Percentiles rank a stretch among this genome's conserved stretches.
These are phyloP conservation scores for Vicia faba DNA, from an alignment of 306 rosid genomes.

Conservation along the genomic window DNA sequence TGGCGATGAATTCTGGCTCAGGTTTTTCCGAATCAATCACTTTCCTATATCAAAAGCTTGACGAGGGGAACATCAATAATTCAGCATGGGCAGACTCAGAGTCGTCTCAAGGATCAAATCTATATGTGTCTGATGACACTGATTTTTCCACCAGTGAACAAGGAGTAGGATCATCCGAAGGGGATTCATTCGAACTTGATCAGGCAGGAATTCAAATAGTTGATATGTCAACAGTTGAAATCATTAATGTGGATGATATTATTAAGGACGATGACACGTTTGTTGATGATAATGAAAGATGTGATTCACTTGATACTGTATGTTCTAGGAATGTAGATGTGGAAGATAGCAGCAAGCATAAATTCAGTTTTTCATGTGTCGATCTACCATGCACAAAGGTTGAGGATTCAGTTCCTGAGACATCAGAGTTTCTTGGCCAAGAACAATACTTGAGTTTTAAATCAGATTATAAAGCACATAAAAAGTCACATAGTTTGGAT, in stretches of 20 bases:
- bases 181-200: slow-evolving; percentile 47
- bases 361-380: slow-evolving; percentile 35
- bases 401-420: slow-evolving; percentile 38
- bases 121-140: slow-evolving; percentile 40
- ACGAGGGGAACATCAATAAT: slow-evolving; percentile 48
- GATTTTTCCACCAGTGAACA: slow-evolving; percentile 58
- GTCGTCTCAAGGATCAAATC: slow-evolving; percentile 49
- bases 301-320: slow-evolving; percentile 36
- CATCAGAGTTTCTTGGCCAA: slow-evolving; percentile 36
- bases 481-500: slow-evolving; percentile 59
- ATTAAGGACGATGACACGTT: slow-evolving; percentile 46
- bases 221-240: slow-evolving; percentile 51
- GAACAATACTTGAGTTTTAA: slow-evolving; percentile 36
- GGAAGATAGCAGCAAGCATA: slow-evolving; percentile 39
- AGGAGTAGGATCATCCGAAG: slow-evolving; percentile 61
- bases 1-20: slow-evolving; percentile 48
- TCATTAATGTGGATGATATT: slow-evolving; percentile 48
- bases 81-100: slow-evolving; percentile 33
- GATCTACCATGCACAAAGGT: slow-evolving; percentile 40
- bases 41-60: slow-evolving; percentile 62
- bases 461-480: slow-evolving; percentile 44
- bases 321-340: slow-evolving; percentile 33
- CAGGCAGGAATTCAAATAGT: slow-evolving; percentile 37
- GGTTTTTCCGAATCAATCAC: slow-evolving; percentile 65
- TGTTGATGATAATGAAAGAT: slow-evolving; percentile 34